Evolutionary conservation across 805 yeast genomes (phyloP), one percentile per base, ranked within the genome.

Genomic region (Wickerhamomyces xylosicus): DNA sequence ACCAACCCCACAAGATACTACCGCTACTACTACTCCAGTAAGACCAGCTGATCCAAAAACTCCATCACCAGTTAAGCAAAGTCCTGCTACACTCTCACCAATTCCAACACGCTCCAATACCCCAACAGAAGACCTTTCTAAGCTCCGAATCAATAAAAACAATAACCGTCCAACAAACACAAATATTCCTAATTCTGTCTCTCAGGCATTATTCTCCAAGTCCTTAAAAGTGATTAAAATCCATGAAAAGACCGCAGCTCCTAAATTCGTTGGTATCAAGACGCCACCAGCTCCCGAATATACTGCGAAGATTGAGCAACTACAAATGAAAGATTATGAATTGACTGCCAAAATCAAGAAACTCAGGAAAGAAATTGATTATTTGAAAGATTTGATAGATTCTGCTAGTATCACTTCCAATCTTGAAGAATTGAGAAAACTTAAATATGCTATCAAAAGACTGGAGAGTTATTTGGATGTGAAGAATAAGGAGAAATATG

Each of bases 401-500:
- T 54, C 59, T 33, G 63, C 64, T 2, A 52, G 61, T 6, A 47
- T 66, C 14, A 49, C 63, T 2, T 55, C 63, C n/a, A 66, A 62
- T 33, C 33, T 54, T 18, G 35, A 39, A 1, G 71, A 66, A 39
- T 41, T 57, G n/a, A 54, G 61, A 34, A 64, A 63, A 41, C 42
- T 66, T 31, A 47, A 54, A 36, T 47, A 45, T 15, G 71, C 69
- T 9, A 54, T 65, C 20, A 52, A 43, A 15, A 60, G 57, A 45
- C 42, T 66, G 32, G 64, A 66, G 41, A 63, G 59, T 28, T 66
- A 59, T 35, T 46, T 64, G 15, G 71, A 66, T 37, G 57, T 54
- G 35, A 65, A 66, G 46, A 59, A 57, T 35, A 66, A 65, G 48
- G 66, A 65, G 46, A 62, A 61, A 44, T 65, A 66, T 46, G 71